Percentiles rank a stretch among this genome's conserved stretches.
Evolutionary conservation across 306 rosid species (phyloP).

Genomic region (Adenanthera pavonina): DNA sequence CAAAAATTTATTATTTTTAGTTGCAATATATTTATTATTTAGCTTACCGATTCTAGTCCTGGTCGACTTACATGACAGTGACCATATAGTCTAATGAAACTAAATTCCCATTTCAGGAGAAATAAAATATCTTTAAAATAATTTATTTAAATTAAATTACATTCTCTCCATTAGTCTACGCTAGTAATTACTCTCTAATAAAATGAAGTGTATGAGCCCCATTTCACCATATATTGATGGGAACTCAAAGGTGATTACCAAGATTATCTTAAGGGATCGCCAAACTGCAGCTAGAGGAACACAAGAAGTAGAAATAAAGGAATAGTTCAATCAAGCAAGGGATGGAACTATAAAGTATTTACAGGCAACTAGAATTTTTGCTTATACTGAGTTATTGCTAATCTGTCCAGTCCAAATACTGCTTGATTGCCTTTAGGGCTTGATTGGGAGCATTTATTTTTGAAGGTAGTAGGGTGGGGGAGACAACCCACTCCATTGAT

Average conservation of each 20-base stretch:
- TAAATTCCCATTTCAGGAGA: neutral
- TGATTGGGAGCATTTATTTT: neutral
- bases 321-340: neutral
- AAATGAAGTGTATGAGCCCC: neutral
- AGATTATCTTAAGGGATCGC: conserved; percentile 8
- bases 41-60: conserved; percentile 14
- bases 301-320: neutral
- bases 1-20: neutral
- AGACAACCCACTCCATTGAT: neutral
- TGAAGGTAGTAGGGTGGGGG: neutral
- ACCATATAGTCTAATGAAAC: conserved; percentile 14
- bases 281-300: conserved; percentile 6
- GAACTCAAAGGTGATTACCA: conserved; percentile 3
- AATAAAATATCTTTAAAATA: neutral
- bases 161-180: neutral
- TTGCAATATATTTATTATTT: neutral
- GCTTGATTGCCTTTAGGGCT: conserved; percentile 5
- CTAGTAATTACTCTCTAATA: neutral
- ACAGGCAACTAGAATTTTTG: neutral
- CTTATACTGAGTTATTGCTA: neutral
- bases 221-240: neutral
- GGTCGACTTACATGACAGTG: neutral
- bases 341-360: neutral
- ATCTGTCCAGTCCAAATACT: conserved; percentile 6
- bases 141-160: conserved; percentile 2